Conservation (phyloP, 768 basidiomycete genomes). For the Suillus subalutaceus region DNA sequence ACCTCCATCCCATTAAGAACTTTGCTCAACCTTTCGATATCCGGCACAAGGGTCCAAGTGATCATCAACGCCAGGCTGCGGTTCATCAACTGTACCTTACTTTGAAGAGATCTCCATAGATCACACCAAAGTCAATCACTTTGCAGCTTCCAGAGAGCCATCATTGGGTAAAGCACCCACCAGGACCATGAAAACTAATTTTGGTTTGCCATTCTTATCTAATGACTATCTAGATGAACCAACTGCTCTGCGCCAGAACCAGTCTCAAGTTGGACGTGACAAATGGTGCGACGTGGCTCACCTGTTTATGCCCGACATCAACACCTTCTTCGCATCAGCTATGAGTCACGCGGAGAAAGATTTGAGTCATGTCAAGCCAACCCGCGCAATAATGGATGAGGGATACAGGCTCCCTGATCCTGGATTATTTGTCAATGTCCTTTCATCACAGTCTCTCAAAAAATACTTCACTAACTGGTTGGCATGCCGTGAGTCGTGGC, state of each 20-base stretch:
- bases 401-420: background rate
- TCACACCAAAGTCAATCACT: background rate
- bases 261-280: background rate
- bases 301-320: background rate
- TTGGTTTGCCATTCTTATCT: background rate
- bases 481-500: background rate
- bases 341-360: background rate
- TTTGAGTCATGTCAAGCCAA: background rate
- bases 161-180: background rate
- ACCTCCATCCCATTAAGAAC: background rate
- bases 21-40: background rate
- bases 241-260: background rate
- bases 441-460: background rate
- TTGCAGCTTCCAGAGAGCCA: background rate
- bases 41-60: background rate
- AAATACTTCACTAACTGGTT: background rate
- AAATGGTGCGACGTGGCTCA: constrained; percentile 1
- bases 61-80: background rate
- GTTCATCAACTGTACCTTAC: background rate
- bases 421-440: background rate
- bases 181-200: background rate
- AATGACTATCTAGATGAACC: background rate
- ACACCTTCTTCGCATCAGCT: background rate
- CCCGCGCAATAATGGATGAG: background rate
- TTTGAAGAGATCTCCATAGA: background rate